Percentiles rank a stretch among this genome's conserved stretches.
These are phyloP conservation scores for Penicillium egyptiacum DNA, from an alignment of 495 filamentous ascomycete species.

Conservation along the genomic window DNA sequence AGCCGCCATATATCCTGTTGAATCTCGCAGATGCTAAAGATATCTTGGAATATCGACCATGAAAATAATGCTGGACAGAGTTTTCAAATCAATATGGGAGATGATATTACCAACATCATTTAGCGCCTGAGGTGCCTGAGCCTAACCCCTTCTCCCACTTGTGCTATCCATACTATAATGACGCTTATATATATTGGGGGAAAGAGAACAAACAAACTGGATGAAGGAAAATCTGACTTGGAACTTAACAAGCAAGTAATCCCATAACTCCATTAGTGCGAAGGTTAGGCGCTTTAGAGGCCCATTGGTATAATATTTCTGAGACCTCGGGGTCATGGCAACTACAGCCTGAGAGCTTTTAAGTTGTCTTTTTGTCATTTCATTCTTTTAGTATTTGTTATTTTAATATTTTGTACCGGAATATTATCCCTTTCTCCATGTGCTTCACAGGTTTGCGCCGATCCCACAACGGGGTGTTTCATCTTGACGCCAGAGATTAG, in stretches of 20 bases:
- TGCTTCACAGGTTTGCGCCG: slow-evolving; percentile 27
- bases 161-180: background rate
- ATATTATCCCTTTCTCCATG: background rate
- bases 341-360: background rate
- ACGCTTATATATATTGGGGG: background rate
- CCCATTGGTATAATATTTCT: background rate
- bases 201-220: background rate
- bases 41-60: too few species aligned
- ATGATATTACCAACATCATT: background rate
- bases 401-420: background rate
- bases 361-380: background rate
- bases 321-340: background rate
- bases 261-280: background rate
- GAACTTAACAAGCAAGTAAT: background rate
- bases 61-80: background rate
- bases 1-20: too few species aligned
- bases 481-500: slow-evolving; percentile 23
- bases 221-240: background rate
- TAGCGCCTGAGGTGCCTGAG: background rate
- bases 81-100: background rate
- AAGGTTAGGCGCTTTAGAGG: background rate
- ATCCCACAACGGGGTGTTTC: slow-evolving; percentile 15
- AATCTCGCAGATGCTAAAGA: too few species aligned
- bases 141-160: background rate
- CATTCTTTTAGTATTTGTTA: background rate